These are phyloP conservation scores for Schizophyllum amplum DNA, from an alignment of 1,284 basidiomycete genomes.

Conservation along the genomic window DNA sequence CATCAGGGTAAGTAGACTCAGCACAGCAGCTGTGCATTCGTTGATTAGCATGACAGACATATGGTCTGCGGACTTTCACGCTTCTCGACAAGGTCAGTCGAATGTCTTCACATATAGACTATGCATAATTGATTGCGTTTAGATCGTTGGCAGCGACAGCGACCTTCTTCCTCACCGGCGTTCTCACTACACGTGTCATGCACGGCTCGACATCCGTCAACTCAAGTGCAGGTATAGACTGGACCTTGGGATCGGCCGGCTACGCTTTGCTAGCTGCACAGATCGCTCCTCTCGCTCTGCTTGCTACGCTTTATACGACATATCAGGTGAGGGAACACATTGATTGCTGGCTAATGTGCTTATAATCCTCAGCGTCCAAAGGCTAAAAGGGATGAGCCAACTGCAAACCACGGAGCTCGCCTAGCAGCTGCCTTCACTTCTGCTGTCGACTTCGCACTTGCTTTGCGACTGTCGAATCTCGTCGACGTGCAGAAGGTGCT, in stretches of 20 bases:
- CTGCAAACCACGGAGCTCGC: too few species aligned
- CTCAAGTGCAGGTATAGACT: conserved; percentile 13
- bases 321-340: too few species aligned
- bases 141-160: conserved; percentile 36
- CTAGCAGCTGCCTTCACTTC: conserved; percentile 32
- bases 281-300: conserved; percentile 26
- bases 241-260: conserved; percentile 28
- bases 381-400: too few species aligned
- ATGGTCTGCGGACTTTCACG: conserved; percentile 62
- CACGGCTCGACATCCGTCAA: conserved; percentile 17
- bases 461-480: conserved; percentile 50
- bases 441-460: conserved; percentile 46
- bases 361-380: too few species aligned
- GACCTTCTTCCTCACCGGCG: conserved; percentile 46
- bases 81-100: conserved; percentile 44
- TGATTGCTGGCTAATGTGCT: too few species aligned
- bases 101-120: too few species aligned
- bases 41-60: conserved; percentile 34
- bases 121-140: background rate
- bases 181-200: conserved; percentile 34
- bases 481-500: conserved; percentile 44
- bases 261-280: conserved; percentile 30
- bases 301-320: conserved; percentile 24
- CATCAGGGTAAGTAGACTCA: conserved; percentile 37
- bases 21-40: background rate